A percentile compares a stretch with the other conserved stretches of the same genome.
These are phyloP conservation scores for Penicillium sp. DNA, from an alignment of 2,329 filamentous ascomycete genomes.

Conservation along the genomic window DNA sequence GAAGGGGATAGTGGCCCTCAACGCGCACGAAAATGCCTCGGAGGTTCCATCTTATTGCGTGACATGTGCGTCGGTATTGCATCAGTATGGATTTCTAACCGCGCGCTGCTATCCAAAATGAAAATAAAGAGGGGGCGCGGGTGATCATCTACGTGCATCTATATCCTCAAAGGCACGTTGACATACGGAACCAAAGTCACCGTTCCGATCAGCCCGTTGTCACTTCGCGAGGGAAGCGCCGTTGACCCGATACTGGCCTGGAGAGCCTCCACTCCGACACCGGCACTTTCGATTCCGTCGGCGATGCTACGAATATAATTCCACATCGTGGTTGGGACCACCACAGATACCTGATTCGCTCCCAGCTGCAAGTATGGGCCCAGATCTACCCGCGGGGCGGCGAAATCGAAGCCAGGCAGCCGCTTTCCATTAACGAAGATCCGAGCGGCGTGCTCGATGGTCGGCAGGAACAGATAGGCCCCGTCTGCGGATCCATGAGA, in stretches of 20 bases:
- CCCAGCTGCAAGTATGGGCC: slow-evolving; percentile 8
- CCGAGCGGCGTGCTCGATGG: slow-evolving; percentile 12
- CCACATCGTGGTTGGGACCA: slow-evolving; percentile 23
- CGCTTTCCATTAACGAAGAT: slow-evolving; percentile 18
- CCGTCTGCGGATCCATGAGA: slow-evolving; percentile 7
- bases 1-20: neutral
- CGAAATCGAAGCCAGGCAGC: slow-evolving; percentile 16
- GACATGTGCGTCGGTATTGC: neutral
- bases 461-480: slow-evolving; percentile 19
- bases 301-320: slow-evolving; percentile 18
- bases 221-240: slow-evolving; percentile 5
- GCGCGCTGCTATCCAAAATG: neutral
- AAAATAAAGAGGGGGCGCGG: neutral
- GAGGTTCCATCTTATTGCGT: too few relatives aligned
- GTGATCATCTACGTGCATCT: neutral
- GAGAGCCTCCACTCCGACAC: neutral
- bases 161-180: neutral
- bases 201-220: slow-evolving; percentile 16
- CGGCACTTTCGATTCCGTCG: slow-evolving; percentile 7
- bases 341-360: slow-evolving; percentile 8
- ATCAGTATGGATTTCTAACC: neutral
- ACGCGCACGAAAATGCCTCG: too few relatives aligned
- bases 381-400: slow-evolving; percentile 12
- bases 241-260: neutral
- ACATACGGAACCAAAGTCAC: slow-evolving; percentile 11